These are phyloP conservation scores for Blastobotrys proliferans DNA, from an alignment of 1,139 yeast genomes.

Conservation along the genomic window DNA sequence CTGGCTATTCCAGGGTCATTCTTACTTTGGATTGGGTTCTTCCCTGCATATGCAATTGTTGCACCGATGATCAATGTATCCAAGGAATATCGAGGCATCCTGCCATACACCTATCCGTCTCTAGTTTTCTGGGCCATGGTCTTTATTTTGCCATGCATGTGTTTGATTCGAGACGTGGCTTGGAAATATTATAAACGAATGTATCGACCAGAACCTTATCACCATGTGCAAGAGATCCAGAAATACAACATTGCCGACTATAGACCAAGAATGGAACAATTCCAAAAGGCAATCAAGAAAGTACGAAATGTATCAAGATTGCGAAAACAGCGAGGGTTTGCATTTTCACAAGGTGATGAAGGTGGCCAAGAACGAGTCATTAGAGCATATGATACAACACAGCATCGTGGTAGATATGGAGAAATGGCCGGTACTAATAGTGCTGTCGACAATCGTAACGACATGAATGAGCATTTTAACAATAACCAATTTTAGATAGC, in stretches of 20 bases:
- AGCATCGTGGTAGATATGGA: constrained; percentile 50
- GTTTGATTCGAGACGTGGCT: constrained; percentile 79
- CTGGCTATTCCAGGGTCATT: constrained; percentile 95
- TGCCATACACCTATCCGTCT: constrained; percentile 71
- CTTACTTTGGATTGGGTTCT: constrained; percentile 73
- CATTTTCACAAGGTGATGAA: constrained; percentile 93
- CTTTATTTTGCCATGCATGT: constrained; percentile 68
- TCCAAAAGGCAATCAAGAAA: constrained; percentile 94
- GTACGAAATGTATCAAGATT: constrained; percentile 97
- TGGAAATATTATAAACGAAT: constrained; percentile 95
- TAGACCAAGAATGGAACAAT: constrained; percentile 92
- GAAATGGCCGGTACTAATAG: no score
- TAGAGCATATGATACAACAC: constrained; percentile 91
- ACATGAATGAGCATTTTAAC: not conserved
- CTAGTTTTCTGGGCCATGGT: constrained; percentile 81
- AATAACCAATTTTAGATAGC: not conserved
- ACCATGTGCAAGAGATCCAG: constrained; percentile 94
- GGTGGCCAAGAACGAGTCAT: constrained; percentile 91
- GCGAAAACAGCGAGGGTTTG: constrained; percentile 98
- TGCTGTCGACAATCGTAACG: constrained; percentile 10
- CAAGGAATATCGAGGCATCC: constrained; percentile 76
- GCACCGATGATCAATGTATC: constrained; percentile 86
- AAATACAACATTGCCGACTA: constrained; percentile 91
- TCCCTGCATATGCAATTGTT: constrained; percentile 80
- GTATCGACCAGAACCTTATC: constrained; percentile 88